phyloP scores from a whole-genome alignment of 352 stramenopile species.

The Stramenopiles sp. region DNA sequence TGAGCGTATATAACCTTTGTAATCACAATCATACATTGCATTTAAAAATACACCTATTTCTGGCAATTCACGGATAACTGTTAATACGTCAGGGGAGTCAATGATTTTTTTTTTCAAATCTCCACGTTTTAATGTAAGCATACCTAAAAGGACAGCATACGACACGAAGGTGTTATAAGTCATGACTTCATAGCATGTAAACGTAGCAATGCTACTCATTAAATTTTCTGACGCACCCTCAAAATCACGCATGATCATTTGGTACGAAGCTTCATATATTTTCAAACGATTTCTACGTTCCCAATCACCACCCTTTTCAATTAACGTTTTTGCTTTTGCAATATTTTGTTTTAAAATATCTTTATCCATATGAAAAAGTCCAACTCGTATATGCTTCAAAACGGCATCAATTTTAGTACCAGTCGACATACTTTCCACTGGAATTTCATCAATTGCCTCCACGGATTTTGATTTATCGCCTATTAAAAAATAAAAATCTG shows the following conservation, averaged over 20 bases:
- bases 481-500: conserved; percentile 74
- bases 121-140: conserved; percentile 72
- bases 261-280: conserved; percentile 85
- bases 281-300: conserved; percentile 93
- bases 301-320: conserved; percentile 91
- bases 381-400: conserved; percentile 60
- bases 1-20: conserved; percentile 78
- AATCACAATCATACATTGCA: conserved; percentile 89
- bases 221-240: conserved; percentile 74
- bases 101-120: conserved; percentile 91
- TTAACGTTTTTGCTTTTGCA: conserved; percentile 61
- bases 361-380: conserved; percentile 57
- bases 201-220: conserved; percentile 87
- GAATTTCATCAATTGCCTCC: conserved; percentile 60
- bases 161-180: conserved; percentile 91
- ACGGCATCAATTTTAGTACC: conserved; percentile 93
- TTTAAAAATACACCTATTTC: conserved; percentile 60
- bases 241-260: conserved; percentile 75
- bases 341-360: conserved; percentile 55
- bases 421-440: conserved; percentile 77
- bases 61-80: conserved; percentile 57
- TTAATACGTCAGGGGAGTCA: conserved; percentile 85
- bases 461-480: conserved; percentile 68
- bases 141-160: conserved; percentile 82
- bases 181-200: conserved; percentile 91